Conservation (phyloP, 139 green algal genomes). For the Desmodesmus armatus region DNA sequence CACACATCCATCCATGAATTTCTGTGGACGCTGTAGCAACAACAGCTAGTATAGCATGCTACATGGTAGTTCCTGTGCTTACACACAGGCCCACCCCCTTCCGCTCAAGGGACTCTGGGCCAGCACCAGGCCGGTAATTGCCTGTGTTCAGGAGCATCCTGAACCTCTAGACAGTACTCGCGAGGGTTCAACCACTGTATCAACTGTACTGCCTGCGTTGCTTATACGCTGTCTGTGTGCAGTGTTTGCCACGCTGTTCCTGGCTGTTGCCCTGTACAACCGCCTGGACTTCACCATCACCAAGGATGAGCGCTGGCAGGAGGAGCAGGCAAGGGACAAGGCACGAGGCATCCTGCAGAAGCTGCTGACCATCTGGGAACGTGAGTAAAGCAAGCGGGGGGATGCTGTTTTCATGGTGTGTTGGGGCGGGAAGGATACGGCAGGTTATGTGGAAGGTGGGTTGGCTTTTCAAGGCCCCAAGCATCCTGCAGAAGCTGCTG, state of each 20-base stretch:
- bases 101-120: too few relatives aligned
- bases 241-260: slow-evolving; percentile 67
- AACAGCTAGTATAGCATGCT: too few relatives aligned
- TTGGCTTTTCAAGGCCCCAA: slow-evolving; percentile 8
- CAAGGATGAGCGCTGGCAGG: slow-evolving; percentile 47
- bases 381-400: not conserved
- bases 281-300: slow-evolving; percentile 77
- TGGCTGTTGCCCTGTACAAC: slow-evolving; percentile 63
- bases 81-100: too few relatives aligned
- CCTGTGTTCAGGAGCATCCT: too few relatives aligned
- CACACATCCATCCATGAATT: not conserved
- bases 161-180: too few relatives aligned
- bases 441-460: not conserved
- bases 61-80: too few relatives aligned
- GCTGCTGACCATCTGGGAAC: slow-evolving; percentile 30
- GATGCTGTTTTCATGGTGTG: not conserved
- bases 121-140: too few relatives aligned
- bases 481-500: slow-evolving; percentile 27
- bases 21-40: not conserved
- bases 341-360: slow-evolving; percentile 23
- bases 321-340: slow-evolving; percentile 43
- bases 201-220: not conserved
- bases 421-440: not conserved
- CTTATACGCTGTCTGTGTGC: not conserved
- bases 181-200: not conserved